Conservation (phyloP, 2,329 filamentous ascomycete species). For the Curvularia lunata region DNA sequence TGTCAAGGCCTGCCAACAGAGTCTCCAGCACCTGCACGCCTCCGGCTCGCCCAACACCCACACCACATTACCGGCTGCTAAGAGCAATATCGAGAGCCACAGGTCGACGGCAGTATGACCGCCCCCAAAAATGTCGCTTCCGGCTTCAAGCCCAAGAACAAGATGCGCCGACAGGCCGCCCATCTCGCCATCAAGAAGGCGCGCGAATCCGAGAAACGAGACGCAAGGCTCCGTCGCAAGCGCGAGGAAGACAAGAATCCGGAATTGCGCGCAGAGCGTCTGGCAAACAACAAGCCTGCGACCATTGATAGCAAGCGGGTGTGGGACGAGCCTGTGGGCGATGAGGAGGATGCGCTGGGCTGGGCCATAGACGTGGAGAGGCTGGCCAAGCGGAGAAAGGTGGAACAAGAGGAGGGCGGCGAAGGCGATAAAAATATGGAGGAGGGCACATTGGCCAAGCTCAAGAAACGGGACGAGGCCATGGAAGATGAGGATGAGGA, state of each 20-base stretch:
- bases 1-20: slow-evolving; percentile 5
- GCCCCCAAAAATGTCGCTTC: slow-evolving; percentile 57
- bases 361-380: slow-evolving; percentile 55
- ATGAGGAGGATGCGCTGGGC: slow-evolving; percentile 53
- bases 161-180: slow-evolving; percentile 76
- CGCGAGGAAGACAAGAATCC: slow-evolving; percentile 88
- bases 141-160: slow-evolving; percentile 71
- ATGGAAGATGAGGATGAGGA: neutral
- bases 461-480: slow-evolving; percentile 41
- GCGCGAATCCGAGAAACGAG: slow-evolving; percentile 74
- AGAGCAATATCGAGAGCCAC: slow-evolving; percentile 17
- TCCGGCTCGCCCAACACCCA: neutral
- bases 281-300: slow-evolving; percentile 76
- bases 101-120: slow-evolving; percentile 51
- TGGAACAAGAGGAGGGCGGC: slow-evolving; percentile 45
- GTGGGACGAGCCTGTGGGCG: slow-evolving; percentile 70
- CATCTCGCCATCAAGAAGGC: slow-evolving; percentile 81
- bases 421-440: slow-evolving; percentile 24
- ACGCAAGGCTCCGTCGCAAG: slow-evolving; percentile 77
- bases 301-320: slow-evolving; percentile 62
- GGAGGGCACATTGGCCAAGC: slow-evolving; percentile 43
- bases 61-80: slow-evolving; percentile 5
- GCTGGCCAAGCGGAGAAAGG: slow-evolving; percentile 53
- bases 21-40: slow-evolving; percentile 1
- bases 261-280: slow-evolving; percentile 71